Conservation (phyloP, 345 rosid genomes). For the Eucalyptus polybractea region DNA sequence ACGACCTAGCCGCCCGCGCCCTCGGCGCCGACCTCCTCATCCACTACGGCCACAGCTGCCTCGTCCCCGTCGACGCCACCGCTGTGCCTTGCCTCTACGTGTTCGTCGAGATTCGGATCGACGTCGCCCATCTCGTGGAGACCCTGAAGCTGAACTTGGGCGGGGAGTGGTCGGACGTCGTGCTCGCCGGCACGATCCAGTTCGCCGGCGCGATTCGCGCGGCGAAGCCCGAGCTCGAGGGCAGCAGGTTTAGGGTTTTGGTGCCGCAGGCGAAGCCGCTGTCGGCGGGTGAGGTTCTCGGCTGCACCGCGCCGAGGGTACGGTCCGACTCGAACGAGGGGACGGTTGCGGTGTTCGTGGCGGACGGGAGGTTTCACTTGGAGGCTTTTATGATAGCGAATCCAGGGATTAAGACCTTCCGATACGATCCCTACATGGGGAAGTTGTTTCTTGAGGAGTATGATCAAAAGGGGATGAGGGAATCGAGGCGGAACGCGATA, state of each 20-base stretch:
- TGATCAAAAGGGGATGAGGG: slow-evolving; percentile 91
- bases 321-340: background rate
- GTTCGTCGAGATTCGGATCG: slow-evolving; percentile 79
- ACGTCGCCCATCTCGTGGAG: slow-evolving; percentile 33
- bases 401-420: slow-evolving; percentile 52
- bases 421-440: slow-evolving; percentile 79
- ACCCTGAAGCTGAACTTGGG: slow-evolving; percentile 41
- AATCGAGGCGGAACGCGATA: slow-evolving; percentile 48
- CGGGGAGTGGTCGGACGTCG: slow-evolving; percentile 4
- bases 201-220: slow-evolving; percentile 77
- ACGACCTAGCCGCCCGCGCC: slow-evolving; percentile 69
- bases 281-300: slow-evolving; percentile 82
- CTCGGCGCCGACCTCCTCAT: slow-evolving; percentile 73
- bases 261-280: slow-evolving; percentile 86
- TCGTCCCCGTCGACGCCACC: slow-evolving; percentile 73
- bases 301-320: slow-evolving; percentile 76
- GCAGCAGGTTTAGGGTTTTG: slow-evolving; percentile 45
- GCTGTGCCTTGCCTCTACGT: slow-evolving; percentile 82
- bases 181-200: slow-evolving; percentile 88
- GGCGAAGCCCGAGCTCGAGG: slow-evolving; percentile 70
- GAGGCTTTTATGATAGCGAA: slow-evolving; percentile 95
- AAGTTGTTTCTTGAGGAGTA: slow-evolving; percentile 79
- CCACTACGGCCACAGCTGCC: slow-evolving; percentile 90
- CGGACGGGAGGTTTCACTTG: slow-evolving; percentile 86
- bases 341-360: slow-evolving; percentile 54